Evolutionary conservation across 164 flowering plant species (phyloP).

Genomic region (Sextonia rubra): DNA sequence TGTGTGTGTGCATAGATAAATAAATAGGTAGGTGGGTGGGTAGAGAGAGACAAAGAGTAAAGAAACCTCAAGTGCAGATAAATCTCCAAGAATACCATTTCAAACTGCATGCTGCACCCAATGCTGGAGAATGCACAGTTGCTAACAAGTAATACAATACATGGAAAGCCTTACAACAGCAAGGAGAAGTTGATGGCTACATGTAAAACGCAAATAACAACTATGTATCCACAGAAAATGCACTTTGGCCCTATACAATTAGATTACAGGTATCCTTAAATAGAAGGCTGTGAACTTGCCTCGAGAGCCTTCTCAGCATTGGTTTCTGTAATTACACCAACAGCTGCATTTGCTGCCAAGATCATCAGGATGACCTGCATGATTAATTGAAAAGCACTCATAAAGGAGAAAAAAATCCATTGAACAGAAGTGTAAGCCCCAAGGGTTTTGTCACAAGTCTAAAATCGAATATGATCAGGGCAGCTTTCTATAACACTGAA

Average conservation of each 20-base stretch:
- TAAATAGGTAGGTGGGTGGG: too few species aligned
- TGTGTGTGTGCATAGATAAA: too few species aligned
- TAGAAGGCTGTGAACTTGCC: slow-evolving; percentile 32
- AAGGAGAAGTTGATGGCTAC: not conserved
- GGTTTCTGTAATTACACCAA: slow-evolving; percentile 95
- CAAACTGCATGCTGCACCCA: not conserved
- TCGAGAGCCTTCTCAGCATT: slow-evolving; percentile 98
- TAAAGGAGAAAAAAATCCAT: slow-evolving; percentile 1
- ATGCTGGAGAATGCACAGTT: not conserved
- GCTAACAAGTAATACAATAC: not conserved
- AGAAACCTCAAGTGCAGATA: too few species aligned
- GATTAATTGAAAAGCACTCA: slow-evolving; percentile 1
- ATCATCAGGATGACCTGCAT: slow-evolving; percentile 85
- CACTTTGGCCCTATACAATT: not conserved
- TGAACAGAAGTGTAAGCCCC: slow-evolving; percentile 1
- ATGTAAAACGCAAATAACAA: not conserved
- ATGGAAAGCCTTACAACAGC: too few species aligned
- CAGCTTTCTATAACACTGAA: too few species aligned
- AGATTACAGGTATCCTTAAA: not conserved
- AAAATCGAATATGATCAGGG: not conserved
- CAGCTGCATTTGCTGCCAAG: slow-evolving; percentile 98
- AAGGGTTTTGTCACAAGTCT: not conserved
- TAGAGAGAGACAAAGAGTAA: too few species aligned
- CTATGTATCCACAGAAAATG: slow-evolving; percentile 1
- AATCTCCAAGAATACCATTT: too few species aligned